phyloP scores from a whole-genome alignment of 306 rosid species.

The Inga laurina region DNA sequence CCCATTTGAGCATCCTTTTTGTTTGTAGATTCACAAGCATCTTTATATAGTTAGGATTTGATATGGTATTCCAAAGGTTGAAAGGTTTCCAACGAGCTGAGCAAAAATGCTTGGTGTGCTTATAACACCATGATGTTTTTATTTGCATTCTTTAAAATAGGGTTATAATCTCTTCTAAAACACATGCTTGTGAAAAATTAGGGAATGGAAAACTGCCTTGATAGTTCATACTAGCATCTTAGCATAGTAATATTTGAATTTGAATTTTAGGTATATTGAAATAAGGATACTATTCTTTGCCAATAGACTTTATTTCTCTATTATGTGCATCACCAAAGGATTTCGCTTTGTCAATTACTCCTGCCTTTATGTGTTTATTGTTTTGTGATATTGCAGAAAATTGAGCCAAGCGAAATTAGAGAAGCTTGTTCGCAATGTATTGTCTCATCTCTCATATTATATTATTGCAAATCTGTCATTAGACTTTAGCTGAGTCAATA shows the following conservation, averaged over 20 bases:
- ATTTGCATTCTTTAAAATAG: neutral
- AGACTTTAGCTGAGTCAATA: no score
- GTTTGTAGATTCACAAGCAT: neutral
- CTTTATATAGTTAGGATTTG: neutral
- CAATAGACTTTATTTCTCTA: neutral
- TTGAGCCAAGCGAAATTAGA: conserved; percentile 81
- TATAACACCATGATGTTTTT: neutral
- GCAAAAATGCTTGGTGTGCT: neutral
- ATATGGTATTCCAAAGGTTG: neutral
- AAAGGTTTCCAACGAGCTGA: neutral
- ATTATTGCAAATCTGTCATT: neutral
- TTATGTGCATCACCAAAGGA: neutral
- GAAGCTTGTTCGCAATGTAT: conserved; percentile 88
- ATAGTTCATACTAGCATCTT: conserved; percentile 12
- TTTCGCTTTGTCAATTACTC: conserved; percentile 19
- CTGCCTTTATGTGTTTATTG: conserved; percentile 1
- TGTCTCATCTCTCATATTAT: conserved; percentile 4
- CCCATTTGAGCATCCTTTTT: neutral
- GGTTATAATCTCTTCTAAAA: neutral
- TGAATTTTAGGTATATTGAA: neutral
- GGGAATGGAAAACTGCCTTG: neutral
- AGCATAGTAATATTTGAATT: neutral
- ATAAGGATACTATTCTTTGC: neutral
- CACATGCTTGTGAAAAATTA: neutral
- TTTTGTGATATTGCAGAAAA: conserved; percentile 57